Evolutionary conservation across 306 rosid genomes (phyloP), one percentile per base, ranked within the genome.

Genomic region (Cucurbita moschata): DNA sequence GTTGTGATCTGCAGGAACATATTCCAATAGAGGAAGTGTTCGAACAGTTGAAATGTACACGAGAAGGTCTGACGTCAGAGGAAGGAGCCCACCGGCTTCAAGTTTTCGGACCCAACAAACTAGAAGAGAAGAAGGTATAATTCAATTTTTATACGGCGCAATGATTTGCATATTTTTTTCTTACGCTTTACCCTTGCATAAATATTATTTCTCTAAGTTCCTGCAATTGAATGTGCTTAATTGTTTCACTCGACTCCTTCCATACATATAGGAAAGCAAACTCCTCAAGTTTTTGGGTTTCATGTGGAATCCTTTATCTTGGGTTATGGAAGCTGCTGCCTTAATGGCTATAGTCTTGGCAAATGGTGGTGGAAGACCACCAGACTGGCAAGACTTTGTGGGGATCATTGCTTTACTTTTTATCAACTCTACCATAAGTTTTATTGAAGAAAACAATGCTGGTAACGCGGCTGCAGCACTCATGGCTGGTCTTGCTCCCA

Each of bases 251-350:
- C 6, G 38, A 53, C 35, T 18, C 10, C 52, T 35, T 21, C 23
- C 38, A 30, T 59, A 18, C 63, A 54, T 79, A 77, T 87, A 92
- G 92, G 99, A 94, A 75, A 91, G 96, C 97, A 94, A 94, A 53
- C 0, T 94, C 69, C 81, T 94, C 81, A 94, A 91, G 83, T 94
- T 94, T 68, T 70, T 94, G 87, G 99, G 99, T 26, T 94, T 94
- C 79, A 94, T 94, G 99, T 94, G 99, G 99, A 94, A 94, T 72
- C 99, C 99, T n/a, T 80, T 94, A 38, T 94, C 99, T 12, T 94
- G 99, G 99, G 99, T 94, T 61, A 94, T 94, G 99, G 99, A 94
- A 91, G 99, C 97, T 82, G 99, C 99, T 81, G 99, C 99, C 42
- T n/a, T 94, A 30, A 94, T 94, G 99, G 99, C 99, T 38, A 94